Evolutionary conservation across 257 asterid species (phyloP).

Genomic region (Salvia rosmarinus): DNA sequence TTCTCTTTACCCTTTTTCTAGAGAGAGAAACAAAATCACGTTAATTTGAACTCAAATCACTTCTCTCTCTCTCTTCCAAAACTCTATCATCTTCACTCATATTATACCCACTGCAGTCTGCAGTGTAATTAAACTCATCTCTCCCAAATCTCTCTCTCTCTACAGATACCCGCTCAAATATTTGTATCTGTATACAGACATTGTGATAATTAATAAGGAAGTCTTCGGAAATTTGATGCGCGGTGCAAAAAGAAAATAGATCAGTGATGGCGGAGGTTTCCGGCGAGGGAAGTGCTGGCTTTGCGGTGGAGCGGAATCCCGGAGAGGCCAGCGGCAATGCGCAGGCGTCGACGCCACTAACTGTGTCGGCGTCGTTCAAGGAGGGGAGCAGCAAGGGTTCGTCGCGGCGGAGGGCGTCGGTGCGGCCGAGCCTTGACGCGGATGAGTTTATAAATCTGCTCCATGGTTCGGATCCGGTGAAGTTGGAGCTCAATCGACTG

Average conservation of each 20-base stretch:
- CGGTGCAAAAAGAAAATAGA: constrained; percentile 49
- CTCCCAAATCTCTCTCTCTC: constrained; percentile 32
- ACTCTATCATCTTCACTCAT: constrained; percentile 49
- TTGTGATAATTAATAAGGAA: constrained; percentile 28
- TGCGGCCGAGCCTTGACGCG: constrained; percentile 89
- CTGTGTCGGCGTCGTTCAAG: constrained; percentile 79
- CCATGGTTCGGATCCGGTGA: constrained; percentile 99
- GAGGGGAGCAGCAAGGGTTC: constrained; percentile 66
- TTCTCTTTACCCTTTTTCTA: not conserved
- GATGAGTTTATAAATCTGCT: constrained; percentile 90
- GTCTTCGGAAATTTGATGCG: constrained; percentile 46
- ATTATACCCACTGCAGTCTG: constrained; percentile 43
- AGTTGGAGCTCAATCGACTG: constrained; percentile 96
- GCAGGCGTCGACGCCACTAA: constrained; percentile 55
- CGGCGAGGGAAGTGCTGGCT: constrained; percentile 65
- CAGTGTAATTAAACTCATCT: constrained; percentile 37
- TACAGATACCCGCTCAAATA: constrained; percentile 18
- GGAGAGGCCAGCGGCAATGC: constrained; percentile 65
- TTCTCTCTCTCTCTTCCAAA: constrained; percentile 23
- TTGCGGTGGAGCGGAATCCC: constrained; percentile 52
- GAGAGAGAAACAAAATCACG: constrained; percentile 40
- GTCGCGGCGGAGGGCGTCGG: constrained; percentile 77
- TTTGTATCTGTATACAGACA: constrained; percentile 25
- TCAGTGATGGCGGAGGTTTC: constrained; percentile 88
- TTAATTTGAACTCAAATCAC: constrained; percentile 46